These are phyloP conservation scores for Aegilops umbellulata DNA, from an alignment of 176 grass and related monocot genomes.

Conservation along the genomic window DNA sequence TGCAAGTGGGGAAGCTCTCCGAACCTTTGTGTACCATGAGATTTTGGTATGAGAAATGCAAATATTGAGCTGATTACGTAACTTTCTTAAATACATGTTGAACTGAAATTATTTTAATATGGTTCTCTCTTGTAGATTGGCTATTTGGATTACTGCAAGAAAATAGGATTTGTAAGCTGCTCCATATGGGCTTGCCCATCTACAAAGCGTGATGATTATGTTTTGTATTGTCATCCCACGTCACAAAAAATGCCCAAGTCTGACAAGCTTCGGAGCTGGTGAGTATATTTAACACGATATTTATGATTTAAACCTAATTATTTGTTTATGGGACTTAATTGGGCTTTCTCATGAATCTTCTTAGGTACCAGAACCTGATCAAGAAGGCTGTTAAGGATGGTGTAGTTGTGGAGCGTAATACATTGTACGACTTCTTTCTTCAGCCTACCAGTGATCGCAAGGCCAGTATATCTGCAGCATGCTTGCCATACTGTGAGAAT, in stretches of 20 bases:
- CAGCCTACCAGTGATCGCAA: slow-evolving; percentile 68
- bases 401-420: slow-evolving; percentile 79
- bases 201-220: slow-evolving; percentile 89
- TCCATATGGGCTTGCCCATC: slow-evolving; percentile 98
- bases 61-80: neutral
- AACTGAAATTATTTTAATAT: slow-evolving; percentile 14
- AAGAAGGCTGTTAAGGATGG: slow-evolving; percentile 77
- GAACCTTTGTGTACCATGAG: slow-evolving; percentile 94
- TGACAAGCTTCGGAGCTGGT: slow-evolving; percentile 93
- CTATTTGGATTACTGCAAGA: slow-evolving; percentile 94
- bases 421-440: slow-evolving; percentile 73
- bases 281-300: slow-evolving; percentile 10
- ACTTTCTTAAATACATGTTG: slow-evolving; percentile 20
- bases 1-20: slow-evolving; percentile 79
- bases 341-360: slow-evolving; percentile 21
- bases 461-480: slow-evolving; percentile 70
- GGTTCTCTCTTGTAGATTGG: slow-evolving; percentile 54
- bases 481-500: slow-evolving; percentile 87
- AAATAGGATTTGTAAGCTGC: slow-evolving; percentile 85
- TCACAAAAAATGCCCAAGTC: slow-evolving; percentile 90
- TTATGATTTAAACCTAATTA: slow-evolving; percentile 13
- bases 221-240: slow-evolving; percentile 94
- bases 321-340: slow-evolving; percentile 17
- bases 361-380: slow-evolving; percentile 84
- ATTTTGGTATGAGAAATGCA: slow-evolving; percentile 72